Evolutionary conservation across 306 rosid species (phyloP), one percentile per base, ranked within the genome.

Genomic region (Cucurbita ficifolia): DNA sequence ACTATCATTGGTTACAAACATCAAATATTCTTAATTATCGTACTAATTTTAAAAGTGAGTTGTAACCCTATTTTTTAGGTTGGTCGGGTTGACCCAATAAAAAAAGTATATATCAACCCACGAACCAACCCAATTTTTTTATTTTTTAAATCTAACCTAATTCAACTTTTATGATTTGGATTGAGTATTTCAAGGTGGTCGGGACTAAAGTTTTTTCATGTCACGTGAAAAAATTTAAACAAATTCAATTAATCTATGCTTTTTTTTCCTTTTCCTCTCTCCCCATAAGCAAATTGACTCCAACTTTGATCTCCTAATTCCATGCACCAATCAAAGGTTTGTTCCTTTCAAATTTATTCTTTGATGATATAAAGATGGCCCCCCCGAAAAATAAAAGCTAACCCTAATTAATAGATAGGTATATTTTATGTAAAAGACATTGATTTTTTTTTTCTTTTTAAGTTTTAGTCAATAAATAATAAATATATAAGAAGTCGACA

Each of bases 271-370:
- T 60, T 4, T 39, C 55, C 7, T 14, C 55, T 21, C 18, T 24
- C 56, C 33, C 17, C 51, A 11, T 5, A 45, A 21, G 9, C 52
- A 43, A 65, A 65, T 21, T 43, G 6, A 29, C 59, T 49, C 74
- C 14, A 70, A 70, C 43, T 70, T 49, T 70, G 59, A 70, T 70
- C 16, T 70, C 46, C 45, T n/a, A 61, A 18, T 70, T 70, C 74
- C 74, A 70, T 70, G 74, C 74, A 70, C 74, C 74, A 50, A 29
- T 51, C 74, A 56, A 69, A 49, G 13, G 8, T 70, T 70, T 50
- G 46, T 29, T 70, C 74, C 40, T 70, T 70, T 70, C 59, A 70
- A 70, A 24, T 29, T 49, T 70, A 50, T 70, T 70, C 74, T 70
- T 69, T 70, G 29, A 70, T 49, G 74, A 70, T 70, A 70, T 45